phyloP scores from a whole-genome alignment of 1,284 basidiomycete species.

The Malassezia cuniculi region DNA sequence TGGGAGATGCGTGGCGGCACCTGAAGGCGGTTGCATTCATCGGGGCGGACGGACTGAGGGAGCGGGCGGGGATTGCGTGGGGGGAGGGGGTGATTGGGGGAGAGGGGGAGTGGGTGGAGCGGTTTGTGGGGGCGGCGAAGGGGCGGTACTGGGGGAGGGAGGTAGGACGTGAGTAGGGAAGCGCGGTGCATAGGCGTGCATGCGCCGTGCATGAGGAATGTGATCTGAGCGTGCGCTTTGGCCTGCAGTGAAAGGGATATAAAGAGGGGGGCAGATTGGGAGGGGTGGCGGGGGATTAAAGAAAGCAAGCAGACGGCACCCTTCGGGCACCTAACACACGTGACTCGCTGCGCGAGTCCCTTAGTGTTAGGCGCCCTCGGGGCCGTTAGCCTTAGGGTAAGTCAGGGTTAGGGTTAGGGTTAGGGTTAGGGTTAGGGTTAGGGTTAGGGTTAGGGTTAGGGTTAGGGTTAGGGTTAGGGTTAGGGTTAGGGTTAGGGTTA shows the following conservation, averaged over 20 bases:
- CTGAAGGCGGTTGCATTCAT: slow-evolving; percentile 6
- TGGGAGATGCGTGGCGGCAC: slow-evolving; percentile 5
- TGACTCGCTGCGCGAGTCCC: no score
- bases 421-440: slow-evolving; percentile 7
- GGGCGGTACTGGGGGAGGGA: slow-evolving; percentile 7
- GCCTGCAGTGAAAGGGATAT: background rate
- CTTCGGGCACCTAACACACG: no score
- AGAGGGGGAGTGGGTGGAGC: background rate
- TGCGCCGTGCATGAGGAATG: no score
- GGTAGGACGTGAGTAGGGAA: background rate
- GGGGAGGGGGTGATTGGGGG: background rate
- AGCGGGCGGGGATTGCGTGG: slow-evolving; percentile 1
- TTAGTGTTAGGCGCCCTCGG: no score
- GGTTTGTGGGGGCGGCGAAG: slow-evolving; percentile 1
- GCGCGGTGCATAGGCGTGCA: background rate
- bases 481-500: no score
- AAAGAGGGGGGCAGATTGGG: slow-evolving; percentile 39
- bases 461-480: slow-evolving; percentile 10
- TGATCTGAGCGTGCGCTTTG: no score
- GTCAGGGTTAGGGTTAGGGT: slow-evolving; percentile 8
- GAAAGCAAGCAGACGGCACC: no score
- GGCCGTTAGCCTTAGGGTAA: background rate
- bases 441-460: slow-evolving; percentile 10
- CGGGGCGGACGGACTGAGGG: slow-evolving; percentile 1
- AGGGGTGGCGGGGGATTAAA: background rate